Conservation (phyloP, 805 yeast species). For the Cyberlindnera maritima region DNA sequence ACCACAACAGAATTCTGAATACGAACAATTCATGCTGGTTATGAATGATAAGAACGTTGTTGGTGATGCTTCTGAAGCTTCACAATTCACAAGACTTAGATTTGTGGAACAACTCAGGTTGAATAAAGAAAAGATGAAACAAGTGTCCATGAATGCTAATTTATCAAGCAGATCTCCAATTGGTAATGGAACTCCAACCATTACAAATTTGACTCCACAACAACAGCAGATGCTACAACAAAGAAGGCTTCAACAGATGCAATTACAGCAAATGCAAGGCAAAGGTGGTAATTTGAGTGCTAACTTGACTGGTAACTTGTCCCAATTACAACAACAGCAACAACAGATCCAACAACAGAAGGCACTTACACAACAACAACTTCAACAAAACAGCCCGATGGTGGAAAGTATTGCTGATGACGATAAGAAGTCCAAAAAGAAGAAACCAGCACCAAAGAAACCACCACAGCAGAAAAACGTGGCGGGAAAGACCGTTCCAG, state of each 20-base stretch:
- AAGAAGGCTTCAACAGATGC: conserved; percentile 30
- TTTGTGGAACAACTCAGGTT: conserved; percentile 85
- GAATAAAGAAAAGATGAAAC: conserved; percentile 54
- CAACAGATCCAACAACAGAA: conserved; percentile 15
- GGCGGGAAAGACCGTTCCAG: conserved; percentile 28
- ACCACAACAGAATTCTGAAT: conserved; percentile 77
- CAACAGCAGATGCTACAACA: conserved; percentile 30
- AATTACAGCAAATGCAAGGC: conserved; percentile 26
- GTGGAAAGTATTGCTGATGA: conserved; percentile 16
- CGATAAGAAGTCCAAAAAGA: conserved; percentile 21
- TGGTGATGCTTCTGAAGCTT: conserved; percentile 33
- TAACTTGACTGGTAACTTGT: conserved; percentile 23
- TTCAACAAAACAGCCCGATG: conserved; percentile 14
- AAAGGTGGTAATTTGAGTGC: conserved; percentile 27
- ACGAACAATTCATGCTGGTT: conserved; percentile 85
- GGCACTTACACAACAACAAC: not conserved
- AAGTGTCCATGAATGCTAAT: conserved; percentile 35
- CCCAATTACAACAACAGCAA: conserved; percentile 28
- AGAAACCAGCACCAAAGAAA: conserved; percentile 17
- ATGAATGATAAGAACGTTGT: conserved; percentile 47
- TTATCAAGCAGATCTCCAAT: conserved; percentile 19
- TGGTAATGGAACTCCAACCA: conserved; percentile 14
- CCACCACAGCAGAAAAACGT: conserved; percentile 14
- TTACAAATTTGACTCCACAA: conserved; percentile 24
- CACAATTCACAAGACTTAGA: conserved; percentile 80